Evolutionary conservation across 805 yeast species (phyloP), one percentile per base, ranked within the genome.

Genomic region (Yarrowia sp.): DNA sequence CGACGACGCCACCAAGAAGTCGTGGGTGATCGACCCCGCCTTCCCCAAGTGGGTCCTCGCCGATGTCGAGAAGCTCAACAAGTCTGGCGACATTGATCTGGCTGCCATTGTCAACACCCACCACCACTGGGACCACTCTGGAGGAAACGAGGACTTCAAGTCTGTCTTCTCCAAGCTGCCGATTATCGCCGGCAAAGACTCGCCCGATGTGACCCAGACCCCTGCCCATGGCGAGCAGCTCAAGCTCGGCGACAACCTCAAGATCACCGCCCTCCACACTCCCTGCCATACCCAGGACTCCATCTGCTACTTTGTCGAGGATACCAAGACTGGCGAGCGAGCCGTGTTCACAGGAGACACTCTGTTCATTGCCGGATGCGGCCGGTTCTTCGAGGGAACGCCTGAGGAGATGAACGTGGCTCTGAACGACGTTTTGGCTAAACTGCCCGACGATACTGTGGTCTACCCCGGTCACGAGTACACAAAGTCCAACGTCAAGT

Each of bases 211-310:
- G 19, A 82, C 89, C 0, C 80, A 83, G 68, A 86, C 92, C 3
- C 97, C 97, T 2, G 77, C 81, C 0, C 87, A 92, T 75, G 79
- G 82, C 14, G 90, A 87, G 70, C 79, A 80, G 19, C 80, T 90
- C 69, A 81, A 83, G 69, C 79, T 92, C 69, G 97, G 97, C 4
- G 79, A 82, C 47, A 76, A 83, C 70, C 75, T 94, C 63, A 82
- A 85, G 17, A 84, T 93, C 63, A 86, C 88, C 1, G 96, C 97
- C 0, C 81, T 94, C 46, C 94, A 94, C 78, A 95, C 99, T 0
- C 99, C 99, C 4, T 95, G 99, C 76, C 99, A 95, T 77, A 95
- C 99, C 0, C 95, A 90, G 78, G 99, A 95, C 78, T 91, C 97
- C 3, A 90, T 95, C 69, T 94, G 98, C 75, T 95, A 92, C 78